Evolutionary conservation across 2,329 filamentous ascomycete genomes (phyloP).

Genomic region (Epichloe sibirici): DNA sequence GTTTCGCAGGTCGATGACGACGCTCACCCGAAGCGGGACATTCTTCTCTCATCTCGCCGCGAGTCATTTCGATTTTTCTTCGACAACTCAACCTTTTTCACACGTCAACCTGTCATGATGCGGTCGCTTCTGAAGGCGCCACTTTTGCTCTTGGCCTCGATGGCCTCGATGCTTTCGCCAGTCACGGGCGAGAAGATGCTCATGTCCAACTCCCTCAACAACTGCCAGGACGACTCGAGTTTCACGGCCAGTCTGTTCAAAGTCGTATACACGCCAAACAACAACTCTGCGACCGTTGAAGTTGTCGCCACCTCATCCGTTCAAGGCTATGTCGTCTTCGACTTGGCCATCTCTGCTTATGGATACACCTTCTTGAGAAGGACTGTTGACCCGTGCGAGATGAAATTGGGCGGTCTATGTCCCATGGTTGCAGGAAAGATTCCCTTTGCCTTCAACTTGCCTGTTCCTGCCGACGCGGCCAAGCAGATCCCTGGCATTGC

Average conservation of each 20-base stretch:
- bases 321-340: conserved; percentile 67
- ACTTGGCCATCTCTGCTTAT: conserved; percentile 68
- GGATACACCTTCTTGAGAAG: conserved; percentile 60
- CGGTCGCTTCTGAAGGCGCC: conserved; percentile 33
- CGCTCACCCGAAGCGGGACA: not conserved
- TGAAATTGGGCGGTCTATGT: conserved; percentile 63
- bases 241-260: conserved; percentile 87
- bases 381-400: conserved; percentile 63
- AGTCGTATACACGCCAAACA: conserved; percentile 65
- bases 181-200: conserved; percentile 55
- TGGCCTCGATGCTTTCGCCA: conserved; percentile 32
- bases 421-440: conserved; percentile 83
- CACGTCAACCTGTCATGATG: conserved; percentile 24
- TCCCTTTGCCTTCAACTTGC: conserved; percentile 58
- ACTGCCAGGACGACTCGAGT: conserved; percentile 71
- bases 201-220: conserved; percentile 70
- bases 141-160: conserved; percentile 31
- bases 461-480: conserved; percentile 44
- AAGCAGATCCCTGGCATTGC: conserved; percentile 66
- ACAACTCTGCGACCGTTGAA: conserved; percentile 59
- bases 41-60: not conserved
- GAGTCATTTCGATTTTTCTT: not conserved
- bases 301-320: conserved; percentile 75
- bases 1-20: conserved; percentile 4
- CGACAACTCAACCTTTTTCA: not conserved